Base-by-base conservation (phyloP, 345 rosid genomes). In the Pelargonium nanum region DNA sequence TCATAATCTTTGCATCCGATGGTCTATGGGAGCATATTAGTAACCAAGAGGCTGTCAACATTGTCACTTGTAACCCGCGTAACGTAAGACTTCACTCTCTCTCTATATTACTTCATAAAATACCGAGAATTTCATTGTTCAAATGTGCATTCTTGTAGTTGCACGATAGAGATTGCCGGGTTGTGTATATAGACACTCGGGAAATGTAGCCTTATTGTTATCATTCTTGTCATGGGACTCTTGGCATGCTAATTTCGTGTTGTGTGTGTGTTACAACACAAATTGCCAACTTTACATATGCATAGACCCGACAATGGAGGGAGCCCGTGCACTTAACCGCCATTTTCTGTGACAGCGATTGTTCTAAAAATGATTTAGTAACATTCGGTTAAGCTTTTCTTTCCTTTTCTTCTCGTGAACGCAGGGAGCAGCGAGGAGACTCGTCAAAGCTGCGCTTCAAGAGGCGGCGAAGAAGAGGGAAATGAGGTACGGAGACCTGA, bases 1-100 rank as follows among this genome's bases (percentile, higher is more conserved):
- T 84, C 58, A 70, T 91, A 57, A 80, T 91, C 9, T 83, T 88
- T 63, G 98, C 88, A 68, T 91, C 96, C 6, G 95, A 88, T 69
- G 98, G 98, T 48, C 78, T 91, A 1, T 88, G 96, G 96, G 98
- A 91, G 77, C 92, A 86, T 59, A 78, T 86, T 59, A 83, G 79
- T 75, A 84, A 75, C 23, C 81, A 84, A 71, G 83, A 83, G 32
- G 96, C 86, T 19, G 84, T 86, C 0, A 74, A 81, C 55, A 84
- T 84, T 44, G 87, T 88, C 19, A 74, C 78, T 8, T 72, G 24
- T 45, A 59, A 26, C 56, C 92, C 96, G 0, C 84, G 81, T 25
- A 65, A 74, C 32, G 94, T 84, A 78, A 74, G 89, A 55, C 26
- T 10, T 22, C 23, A 22, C 4, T 4, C 28, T 12, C 19, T 12